These are phyloP conservation scores for Posidonia australis DNA, from an alignment of 106 monocot genomes.

Conservation along the genomic window DNA sequence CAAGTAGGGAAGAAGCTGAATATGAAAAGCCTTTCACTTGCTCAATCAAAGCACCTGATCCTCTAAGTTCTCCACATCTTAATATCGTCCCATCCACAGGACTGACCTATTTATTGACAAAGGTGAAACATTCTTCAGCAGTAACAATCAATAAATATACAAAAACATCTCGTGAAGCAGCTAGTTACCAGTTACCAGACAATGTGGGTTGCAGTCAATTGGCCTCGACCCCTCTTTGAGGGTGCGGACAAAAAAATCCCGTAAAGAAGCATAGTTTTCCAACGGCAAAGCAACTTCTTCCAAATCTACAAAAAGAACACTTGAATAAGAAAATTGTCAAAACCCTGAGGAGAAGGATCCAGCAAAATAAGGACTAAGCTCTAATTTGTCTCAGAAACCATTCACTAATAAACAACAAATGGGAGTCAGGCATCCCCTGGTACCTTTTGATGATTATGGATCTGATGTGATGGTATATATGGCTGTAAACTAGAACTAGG, in stretches of 20 bases:
- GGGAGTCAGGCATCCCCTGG: no score
- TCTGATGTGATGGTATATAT: no score
- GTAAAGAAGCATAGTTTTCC: constrained; percentile 75
- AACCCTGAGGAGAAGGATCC: not conserved
- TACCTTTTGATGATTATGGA: no score
- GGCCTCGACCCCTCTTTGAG: constrained; percentile 80
- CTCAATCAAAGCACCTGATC: constrained; percentile 66
- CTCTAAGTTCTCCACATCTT: constrained; percentile 57
- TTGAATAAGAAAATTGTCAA: not conserved
- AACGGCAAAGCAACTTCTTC: constrained; percentile 77
- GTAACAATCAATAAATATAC: not conserved
- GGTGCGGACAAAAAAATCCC: constrained; percentile 61
- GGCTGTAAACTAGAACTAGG: no score
- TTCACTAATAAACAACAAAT: no score
- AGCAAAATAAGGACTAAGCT: not conserved
- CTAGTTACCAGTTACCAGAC: constrained; percentile 97
- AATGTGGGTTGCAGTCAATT: constrained; percentile 67
- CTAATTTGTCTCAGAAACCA: no score
- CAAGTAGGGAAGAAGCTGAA: constrained; percentile 81
- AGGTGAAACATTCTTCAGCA: not conserved
- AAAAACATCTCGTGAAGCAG: constrained; percentile 18
- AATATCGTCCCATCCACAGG: constrained; percentile 85
- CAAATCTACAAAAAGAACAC: constrained; percentile 41
- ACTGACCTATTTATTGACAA: constrained; percentile 47
- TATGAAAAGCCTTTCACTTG: constrained; percentile 99